Percentiles rank a stretch among this genome's conserved stretches.
Evolutionary conservation across 257 asterid genomes (phyloP).

Genomic region (Solanum pennellii): DNA sequence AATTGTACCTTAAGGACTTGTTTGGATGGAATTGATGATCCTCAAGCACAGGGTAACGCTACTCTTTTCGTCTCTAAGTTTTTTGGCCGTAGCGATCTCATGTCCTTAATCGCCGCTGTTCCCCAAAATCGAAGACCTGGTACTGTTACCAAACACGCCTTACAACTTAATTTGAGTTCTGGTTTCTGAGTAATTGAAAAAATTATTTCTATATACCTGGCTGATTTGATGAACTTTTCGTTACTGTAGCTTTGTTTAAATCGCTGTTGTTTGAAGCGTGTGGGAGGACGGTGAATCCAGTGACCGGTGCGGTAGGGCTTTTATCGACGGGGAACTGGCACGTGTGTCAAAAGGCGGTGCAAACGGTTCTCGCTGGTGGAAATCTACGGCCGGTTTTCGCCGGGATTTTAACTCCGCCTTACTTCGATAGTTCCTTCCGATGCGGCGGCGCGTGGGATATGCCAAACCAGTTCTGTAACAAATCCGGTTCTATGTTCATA

Average conservation of each 20-base stretch:
- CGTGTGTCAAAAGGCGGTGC: constrained; percentile 68
- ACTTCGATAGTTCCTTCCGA: background rate
- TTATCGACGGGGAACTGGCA: constrained; percentile 66
- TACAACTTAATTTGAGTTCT: background rate
- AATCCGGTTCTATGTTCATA: background rate
- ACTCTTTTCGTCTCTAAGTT: constrained; percentile 83
- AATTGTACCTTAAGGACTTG: constrained; percentile 65
- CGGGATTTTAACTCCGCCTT: constrained; percentile 7
- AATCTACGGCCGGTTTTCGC: constrained; percentile 10
- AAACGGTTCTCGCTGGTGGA: constrained; percentile 64
- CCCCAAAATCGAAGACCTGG: constrained; percentile 56
- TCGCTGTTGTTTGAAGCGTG: constrained; percentile 83
- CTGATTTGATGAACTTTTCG: background rate
- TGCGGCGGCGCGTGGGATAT: background rate
- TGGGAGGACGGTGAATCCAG: constrained; percentile 85
- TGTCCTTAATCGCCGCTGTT: constrained; percentile 63
- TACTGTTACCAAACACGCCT: constrained; percentile 1
- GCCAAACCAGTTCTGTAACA: background rate
- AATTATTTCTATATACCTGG: background rate
- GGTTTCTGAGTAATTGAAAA: background rate
- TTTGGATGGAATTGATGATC: constrained; percentile 59
- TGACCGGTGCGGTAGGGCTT: constrained; percentile 78
- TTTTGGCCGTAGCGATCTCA: constrained; percentile 84
- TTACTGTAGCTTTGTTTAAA: constrained; percentile 47
- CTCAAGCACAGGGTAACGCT: constrained; percentile 74